Conservation (phyloP, 768 basidiomycete species). For the Gymnopilus junonius region DNA sequence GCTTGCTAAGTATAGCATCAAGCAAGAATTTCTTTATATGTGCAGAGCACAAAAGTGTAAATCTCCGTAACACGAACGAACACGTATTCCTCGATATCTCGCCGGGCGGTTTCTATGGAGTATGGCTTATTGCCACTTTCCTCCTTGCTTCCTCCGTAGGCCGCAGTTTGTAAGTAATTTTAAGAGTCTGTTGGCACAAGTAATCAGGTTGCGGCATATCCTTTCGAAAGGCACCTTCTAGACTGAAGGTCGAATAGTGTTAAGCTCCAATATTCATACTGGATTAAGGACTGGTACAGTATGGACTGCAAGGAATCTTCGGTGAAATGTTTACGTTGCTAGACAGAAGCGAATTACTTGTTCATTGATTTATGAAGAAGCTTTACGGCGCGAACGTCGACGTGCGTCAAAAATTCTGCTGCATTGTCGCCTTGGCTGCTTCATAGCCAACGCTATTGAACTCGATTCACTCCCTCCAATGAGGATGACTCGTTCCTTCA, state of each 20-base stretch:
- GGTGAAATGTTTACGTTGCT: conserved; percentile 2
- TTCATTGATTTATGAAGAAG: not conserved
- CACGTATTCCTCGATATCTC: conserved; percentile 1
- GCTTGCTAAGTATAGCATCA: not conserved
- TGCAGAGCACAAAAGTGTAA: not conserved
- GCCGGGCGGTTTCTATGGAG: not conserved
- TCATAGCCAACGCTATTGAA: no score
- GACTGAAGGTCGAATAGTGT: not conserved
- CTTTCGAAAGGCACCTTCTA: not conserved
- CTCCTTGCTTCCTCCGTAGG: not conserved
- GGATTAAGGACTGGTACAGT: not conserved
- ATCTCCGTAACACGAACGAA: not conserved
- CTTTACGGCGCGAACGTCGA: not conserved
- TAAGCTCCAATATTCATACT: not conserved
- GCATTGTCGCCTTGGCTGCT: no score
- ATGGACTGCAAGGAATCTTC: not conserved
- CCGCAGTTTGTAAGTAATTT: not conserved
- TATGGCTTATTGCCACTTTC: no score
- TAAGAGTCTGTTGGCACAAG: not conserved
- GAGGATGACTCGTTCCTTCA: not conserved
- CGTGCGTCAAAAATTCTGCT: not conserved
- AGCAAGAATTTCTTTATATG: not conserved
- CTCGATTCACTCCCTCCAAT: no score
- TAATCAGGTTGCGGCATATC: not conserved
- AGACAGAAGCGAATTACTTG: not conserved